These are phyloP conservation scores for Cetradonia linearis DNA, from an alignment of 495 filamentous ascomycete species.

Conservation along the genomic window DNA sequence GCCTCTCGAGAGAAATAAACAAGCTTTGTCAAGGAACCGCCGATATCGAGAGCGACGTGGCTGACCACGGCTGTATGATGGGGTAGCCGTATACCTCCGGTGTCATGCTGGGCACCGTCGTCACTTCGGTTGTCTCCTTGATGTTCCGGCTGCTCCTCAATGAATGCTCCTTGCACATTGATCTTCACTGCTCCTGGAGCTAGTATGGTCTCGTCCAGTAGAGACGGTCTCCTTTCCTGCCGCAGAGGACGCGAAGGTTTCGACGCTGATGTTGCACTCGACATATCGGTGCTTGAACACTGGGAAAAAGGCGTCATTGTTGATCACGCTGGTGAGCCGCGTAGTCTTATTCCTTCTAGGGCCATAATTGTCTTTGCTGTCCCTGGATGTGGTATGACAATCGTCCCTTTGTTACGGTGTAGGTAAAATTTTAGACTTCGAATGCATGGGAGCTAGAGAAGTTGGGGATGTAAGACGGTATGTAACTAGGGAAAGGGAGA, in stretches of 20 bases:
- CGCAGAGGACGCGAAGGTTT: background rate
- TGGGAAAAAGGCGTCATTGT: background rate
- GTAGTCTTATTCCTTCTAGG: background rate
- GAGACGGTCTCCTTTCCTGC: slow-evolving; percentile 33
- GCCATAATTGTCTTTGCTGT: background rate
- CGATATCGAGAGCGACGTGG: slow-evolving; percentile 96
- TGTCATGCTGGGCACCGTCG: slow-evolving; percentile 62
- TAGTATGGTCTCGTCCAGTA: slow-evolving; percentile 64
- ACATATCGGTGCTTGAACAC: background rate
- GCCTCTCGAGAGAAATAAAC: slow-evolving; percentile 93
- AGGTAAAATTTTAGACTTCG: background rate
- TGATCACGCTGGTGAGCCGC: background rate
- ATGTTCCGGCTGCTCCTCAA: slow-evolving; percentile 64
- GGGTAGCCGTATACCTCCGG: slow-evolving; percentile 86
- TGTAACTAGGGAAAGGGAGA: background rate
- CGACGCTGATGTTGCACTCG: background rate
- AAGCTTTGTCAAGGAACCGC: slow-evolving; percentile 86
- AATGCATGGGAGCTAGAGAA: background rate
- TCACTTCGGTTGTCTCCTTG: slow-evolving; percentile 39
- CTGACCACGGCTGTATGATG: slow-evolving; percentile 88
- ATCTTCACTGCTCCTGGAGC: slow-evolving; percentile 83
- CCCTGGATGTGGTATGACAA: background rate
- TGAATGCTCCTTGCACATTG: slow-evolving; percentile 92
- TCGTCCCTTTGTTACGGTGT: background rate
- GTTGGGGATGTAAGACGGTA: background rate